Evolutionary conservation across 2,329 filamentous ascomycete species (phyloP).

Genomic region (Aureobasidium lini): DNA sequence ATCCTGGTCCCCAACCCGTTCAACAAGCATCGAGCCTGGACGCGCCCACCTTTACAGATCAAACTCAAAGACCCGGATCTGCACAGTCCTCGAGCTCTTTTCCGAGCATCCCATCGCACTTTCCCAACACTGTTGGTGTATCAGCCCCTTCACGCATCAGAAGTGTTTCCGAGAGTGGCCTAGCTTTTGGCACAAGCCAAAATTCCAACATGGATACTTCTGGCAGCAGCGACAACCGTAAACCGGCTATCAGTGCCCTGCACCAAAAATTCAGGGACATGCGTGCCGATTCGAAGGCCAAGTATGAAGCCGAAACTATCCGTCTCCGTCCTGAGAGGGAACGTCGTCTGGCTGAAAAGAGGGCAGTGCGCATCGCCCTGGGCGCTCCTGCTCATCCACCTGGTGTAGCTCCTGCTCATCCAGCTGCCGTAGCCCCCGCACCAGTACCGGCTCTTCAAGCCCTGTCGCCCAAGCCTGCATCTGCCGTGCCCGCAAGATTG

Average conservation of each 20-base stretch:
- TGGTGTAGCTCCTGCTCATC: neutral
- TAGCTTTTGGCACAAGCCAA: neutral
- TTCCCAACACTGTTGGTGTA: slow-evolving; percentile 20
- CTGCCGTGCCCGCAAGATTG: slow-evolving; percentile 9
- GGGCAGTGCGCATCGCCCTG: neutral
- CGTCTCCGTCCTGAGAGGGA: neutral
- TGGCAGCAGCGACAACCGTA: neutral
- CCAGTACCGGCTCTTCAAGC: neutral
- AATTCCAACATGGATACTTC: neutral
- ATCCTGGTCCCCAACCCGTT: neutral
- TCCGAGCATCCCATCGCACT: slow-evolving; percentile 19
- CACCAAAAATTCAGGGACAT: no score
- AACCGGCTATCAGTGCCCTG: no score
- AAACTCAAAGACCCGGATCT: neutral
- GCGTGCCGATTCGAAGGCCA: neutral
- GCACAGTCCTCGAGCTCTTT: slow-evolving; percentile 18
- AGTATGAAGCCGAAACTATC: neutral
- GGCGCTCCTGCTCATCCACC: neutral
- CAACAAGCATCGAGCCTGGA: neutral
- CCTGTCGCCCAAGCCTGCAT: slow-evolving; percentile 10
- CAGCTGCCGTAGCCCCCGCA: neutral
- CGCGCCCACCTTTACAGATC: neutral
- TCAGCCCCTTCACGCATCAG: slow-evolving; percentile 20
- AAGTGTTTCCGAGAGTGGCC: neutral
- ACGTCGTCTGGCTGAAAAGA: neutral